Evolutionary conservation across 1,284 basidiomycete genomes (phyloP).

Genomic region (Violaceomyces palustris): DNA sequence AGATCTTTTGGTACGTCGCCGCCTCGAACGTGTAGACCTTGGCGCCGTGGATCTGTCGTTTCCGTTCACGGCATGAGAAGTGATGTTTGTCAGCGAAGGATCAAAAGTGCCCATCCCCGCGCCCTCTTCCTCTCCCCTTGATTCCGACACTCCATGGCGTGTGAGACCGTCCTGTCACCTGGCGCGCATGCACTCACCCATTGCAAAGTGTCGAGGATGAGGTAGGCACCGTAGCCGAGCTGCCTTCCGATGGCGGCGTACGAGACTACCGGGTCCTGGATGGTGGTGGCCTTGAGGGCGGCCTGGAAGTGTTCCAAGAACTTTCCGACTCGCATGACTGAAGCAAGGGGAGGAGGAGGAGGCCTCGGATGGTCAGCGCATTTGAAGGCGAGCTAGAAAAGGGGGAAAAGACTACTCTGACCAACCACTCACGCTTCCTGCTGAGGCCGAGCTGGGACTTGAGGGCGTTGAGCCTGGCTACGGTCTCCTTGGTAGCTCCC

Average conservation of each 20-base stretch:
- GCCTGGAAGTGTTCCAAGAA: slow-evolving; percentile 91
- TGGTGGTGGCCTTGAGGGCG: slow-evolving; percentile 69
- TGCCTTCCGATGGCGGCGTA: slow-evolving; percentile 78
- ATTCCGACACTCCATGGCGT: not conserved
- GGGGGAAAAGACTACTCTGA: not conserved
- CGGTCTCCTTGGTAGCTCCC: slow-evolving; percentile 54
- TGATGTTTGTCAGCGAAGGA: too few relatives aligned
- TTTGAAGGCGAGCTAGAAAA: not conserved
- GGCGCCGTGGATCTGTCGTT: slow-evolving; percentile 54
- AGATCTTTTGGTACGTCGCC: slow-evolving; percentile 64
- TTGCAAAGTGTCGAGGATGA: slow-evolving; percentile 55
- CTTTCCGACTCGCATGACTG: slow-evolving; percentile 88
- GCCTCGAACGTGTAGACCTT: slow-evolving; percentile 55
- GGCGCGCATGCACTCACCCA: slow-evolving; percentile 33
- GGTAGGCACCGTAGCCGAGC: slow-evolving; percentile 83
- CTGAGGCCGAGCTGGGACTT: slow-evolving; percentile 55
- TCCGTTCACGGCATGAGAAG: too few relatives aligned
- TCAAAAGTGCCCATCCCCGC: too few relatives aligned
- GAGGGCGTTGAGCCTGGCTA: slow-evolving; percentile 53
- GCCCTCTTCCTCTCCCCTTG: too few relatives aligned
- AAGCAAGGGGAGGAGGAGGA: slow-evolving; percentile 2
- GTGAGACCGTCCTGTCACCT: not conserved
- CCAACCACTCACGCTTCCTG: slow-evolving; percentile 55
- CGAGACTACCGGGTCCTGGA: slow-evolving; percentile 67
- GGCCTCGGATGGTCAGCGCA: not conserved